A percentile compares a stretch with the other conserved stretches of the same genome.
Conservation (phyloP, 495 filamentous ascomycete species). For the Melanomma pulvis-pyrius region DNA sequence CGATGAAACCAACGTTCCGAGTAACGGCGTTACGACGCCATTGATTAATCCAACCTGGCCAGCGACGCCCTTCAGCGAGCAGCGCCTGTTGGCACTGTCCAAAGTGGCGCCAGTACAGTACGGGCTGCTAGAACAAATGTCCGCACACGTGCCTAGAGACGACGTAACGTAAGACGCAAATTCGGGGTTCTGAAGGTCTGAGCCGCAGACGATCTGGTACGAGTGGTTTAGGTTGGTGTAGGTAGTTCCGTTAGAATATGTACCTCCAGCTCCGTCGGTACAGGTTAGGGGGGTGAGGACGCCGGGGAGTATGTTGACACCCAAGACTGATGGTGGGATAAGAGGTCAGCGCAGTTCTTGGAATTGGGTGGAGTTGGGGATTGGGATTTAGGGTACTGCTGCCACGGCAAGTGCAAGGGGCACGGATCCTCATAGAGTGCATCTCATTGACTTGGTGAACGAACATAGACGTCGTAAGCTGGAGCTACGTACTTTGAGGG, state of each 20-base stretch:
- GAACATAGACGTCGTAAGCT: too few species aligned
- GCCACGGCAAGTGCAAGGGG: background rate
- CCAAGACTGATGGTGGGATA: background rate
- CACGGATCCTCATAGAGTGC: background rate
- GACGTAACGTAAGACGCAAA: background rate
- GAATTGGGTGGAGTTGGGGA: background rate
- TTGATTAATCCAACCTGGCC: background rate
- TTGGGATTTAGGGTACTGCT: background rate
- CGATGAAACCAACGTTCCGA: background rate
- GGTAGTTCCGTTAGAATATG: background rate
- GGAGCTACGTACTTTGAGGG: too few species aligned
- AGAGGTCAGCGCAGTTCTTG: too few species aligned
- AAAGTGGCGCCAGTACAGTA: conserved; percentile 15
- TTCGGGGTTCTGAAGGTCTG: conserved; percentile 1
- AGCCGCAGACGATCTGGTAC: conserved; percentile 11
- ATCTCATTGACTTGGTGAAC: too few species aligned
- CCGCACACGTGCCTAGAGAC: conserved; percentile 1
- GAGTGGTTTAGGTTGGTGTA: background rate
- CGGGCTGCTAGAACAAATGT: background rate
- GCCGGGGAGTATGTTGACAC: conserved; percentile 1
- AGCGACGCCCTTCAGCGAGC: conserved; percentile 7
- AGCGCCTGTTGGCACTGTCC: background rate
- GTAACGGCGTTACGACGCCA: background rate
- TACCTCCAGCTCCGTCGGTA: conserved; percentile 6
- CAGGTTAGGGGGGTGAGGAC: conserved; percentile 15